Percentiles rank a stretch among this genome's conserved stretches.
Conservation (phyloP, 768 basidiomycete species). For the Leccinellum albellum region DNA sequence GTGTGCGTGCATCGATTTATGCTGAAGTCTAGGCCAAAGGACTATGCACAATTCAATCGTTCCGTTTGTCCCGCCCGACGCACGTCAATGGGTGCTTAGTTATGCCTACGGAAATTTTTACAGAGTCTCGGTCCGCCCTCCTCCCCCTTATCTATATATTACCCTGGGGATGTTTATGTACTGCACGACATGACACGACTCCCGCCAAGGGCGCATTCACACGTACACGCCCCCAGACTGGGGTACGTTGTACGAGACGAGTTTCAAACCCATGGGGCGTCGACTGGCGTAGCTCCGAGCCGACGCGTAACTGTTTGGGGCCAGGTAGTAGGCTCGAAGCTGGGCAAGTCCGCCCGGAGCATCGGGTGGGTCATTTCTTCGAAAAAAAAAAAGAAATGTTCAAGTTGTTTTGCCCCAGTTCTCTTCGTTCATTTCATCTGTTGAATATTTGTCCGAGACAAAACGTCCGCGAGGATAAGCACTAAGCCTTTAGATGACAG, state of each 20-base stretch:
- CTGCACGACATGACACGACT: background rate
- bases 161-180: background rate
- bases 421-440: background rate
- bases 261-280: background rate
- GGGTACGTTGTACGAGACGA: background rate
- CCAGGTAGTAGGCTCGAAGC: background rate
- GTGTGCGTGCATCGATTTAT: conserved; percentile 1
- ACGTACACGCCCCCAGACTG: background rate
- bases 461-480: background rate
- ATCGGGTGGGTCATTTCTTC: background rate
- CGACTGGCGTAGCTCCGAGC: background rate
- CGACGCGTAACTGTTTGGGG: background rate
- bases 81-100: background rate
- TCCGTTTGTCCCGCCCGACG: background rate
- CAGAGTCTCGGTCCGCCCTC: background rate
- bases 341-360: background rate
- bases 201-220: background rate
- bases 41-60: conserved; percentile 10
- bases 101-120: background rate
- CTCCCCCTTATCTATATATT: background rate
- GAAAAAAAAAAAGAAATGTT: background rate
- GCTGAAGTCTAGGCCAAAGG: background rate
- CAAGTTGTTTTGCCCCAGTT: background rate
- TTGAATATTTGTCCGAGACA: background rate
- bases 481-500: background rate